Evolutionary conservation across 1,284 basidiomycete genomes (phyloP).

Genomic region (Tremellales sp.): DNA sequence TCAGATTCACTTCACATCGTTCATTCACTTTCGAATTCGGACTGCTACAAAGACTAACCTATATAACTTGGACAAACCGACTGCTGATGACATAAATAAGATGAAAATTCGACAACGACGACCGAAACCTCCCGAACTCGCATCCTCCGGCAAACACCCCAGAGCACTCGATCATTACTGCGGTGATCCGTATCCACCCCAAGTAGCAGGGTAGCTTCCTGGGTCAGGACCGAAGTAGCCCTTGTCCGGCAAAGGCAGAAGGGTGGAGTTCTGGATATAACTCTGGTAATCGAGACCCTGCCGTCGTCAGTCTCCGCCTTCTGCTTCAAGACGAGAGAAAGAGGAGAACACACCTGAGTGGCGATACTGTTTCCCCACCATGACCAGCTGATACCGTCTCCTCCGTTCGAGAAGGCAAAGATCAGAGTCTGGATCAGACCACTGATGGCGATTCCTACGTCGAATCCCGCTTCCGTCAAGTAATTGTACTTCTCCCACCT

Average conservation of each 20-base stretch:
- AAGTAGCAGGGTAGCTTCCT: neutral
- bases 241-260: slow-evolving; percentile 15
- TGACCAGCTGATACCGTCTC: slow-evolving; percentile 30
- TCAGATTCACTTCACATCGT: no score
- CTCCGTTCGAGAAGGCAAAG: slow-evolving; percentile 55
- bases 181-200: no score
- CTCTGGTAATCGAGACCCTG: neutral
- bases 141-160: no score
- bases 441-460: slow-evolving; percentile 61
- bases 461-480: slow-evolving; percentile 66
- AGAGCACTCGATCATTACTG: no score
- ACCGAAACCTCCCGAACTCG: no score
- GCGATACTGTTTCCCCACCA: slow-evolving; percentile 72
- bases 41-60: no score
- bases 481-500: slow-evolving; percentile 63
- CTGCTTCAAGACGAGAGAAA: neutral
- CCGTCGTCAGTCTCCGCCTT: neutral
- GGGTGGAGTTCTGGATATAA: neutral
- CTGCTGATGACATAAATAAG: no score
- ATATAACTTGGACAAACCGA: no score
- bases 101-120: no score
- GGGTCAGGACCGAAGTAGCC: slow-evolving; percentile 25
- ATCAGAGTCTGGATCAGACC: slow-evolving; percentile 53
- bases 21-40: no score
- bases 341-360: slow-evolving; percentile 45